phyloP scores from a whole-genome alignment of 169 alveolate genomes.

The Plasmodium cynomolgi region DNA sequence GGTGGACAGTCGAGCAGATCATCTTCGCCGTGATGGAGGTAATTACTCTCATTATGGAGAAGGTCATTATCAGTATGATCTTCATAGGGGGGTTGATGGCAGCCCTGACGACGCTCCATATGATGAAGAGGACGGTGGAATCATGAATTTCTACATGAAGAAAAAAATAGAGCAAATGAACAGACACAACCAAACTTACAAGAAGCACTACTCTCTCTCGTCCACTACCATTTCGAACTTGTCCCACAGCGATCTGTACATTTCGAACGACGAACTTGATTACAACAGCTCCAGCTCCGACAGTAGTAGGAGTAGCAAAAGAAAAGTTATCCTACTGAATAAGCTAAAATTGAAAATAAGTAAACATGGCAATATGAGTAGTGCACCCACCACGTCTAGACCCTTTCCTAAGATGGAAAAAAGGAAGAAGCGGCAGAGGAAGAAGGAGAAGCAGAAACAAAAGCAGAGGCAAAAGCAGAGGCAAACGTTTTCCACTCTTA shows the following conservation, averaged over 20 bases:
- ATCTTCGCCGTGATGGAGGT: not conserved
- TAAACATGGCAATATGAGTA: not conserved
- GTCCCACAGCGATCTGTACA: conserved; percentile 31
- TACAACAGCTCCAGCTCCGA: not conserved
- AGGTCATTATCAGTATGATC: not conserved
- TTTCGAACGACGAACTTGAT: conserved; percentile 40
- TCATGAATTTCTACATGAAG: not conserved
- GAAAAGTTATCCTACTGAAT: conserved; percentile 16
- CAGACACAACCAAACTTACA: not conserved
- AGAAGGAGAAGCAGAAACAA: not conserved
- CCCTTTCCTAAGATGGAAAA: not conserved
- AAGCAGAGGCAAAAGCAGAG: not conserved
- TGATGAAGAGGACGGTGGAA: not conserved
- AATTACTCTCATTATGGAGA: not conserved
- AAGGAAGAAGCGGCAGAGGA: not conserved
- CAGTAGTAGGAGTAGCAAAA: not conserved
- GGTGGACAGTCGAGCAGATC: not conserved
- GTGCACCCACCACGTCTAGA: not conserved
- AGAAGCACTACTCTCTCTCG: not conserved
- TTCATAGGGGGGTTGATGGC: not conserved
- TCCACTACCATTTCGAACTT: conserved; percentile 54
- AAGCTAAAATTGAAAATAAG: conserved; percentile 12
- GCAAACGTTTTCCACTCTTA: not conserved
- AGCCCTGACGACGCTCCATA: not conserved
- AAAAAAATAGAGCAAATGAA: not conserved